Base-by-base conservation (phyloP, 768 basidiomycete species). In the Hygrophorus russula region DNA sequence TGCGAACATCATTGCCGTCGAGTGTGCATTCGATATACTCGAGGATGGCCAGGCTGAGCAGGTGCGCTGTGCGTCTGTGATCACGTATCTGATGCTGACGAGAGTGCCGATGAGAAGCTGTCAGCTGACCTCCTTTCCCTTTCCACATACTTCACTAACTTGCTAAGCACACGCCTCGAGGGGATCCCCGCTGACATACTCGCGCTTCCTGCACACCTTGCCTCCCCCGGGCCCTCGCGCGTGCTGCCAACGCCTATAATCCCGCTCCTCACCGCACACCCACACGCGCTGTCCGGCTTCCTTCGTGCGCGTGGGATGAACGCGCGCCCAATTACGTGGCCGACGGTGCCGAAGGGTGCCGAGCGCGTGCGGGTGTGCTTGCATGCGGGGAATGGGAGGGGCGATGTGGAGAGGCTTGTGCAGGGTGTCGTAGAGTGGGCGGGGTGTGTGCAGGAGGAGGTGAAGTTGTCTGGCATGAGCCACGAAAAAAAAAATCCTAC, bases 341-440 rank as follows among this genome's bases (percentile, higher is more conserved):
- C 94, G 0, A 96, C 92, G 0, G 92, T 96, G 0, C 89, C 92
- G 0, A 81, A 80, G 42, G 91, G 88, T 7, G 74, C 73, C 46
- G 84, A 92, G 47, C 74, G 92, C 13, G 81, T 97, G 2, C 63
- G 93, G 2, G 74, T 97, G n/a, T 97, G 93, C 58, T 54, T 97
- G 19, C 86, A 92, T 53, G 78, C 90, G 0, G 78, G 71, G 1
- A 89, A 93, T 53, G 76, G 78, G 11, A 55, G 42, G 47, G 67
- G 63, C 31, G 80, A 93, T 20, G 68, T 94, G 3, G 71, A 76
- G 31, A 55, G 60, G 11, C 61, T 96, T 14, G 68, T 1, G 75
- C 69, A n/a, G n/a, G n/a, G n/a, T n/a, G n/a, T n/a, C n/a, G n/a
- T n/a, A n/a, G n/a, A n/a, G n/a, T n/a, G n/a, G 0, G 66, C 80